Evolutionary conservation across 2,329 filamentous ascomycete genomes (phyloP).

Genomic region (Teratosphaeria epicoccoides): DNA sequence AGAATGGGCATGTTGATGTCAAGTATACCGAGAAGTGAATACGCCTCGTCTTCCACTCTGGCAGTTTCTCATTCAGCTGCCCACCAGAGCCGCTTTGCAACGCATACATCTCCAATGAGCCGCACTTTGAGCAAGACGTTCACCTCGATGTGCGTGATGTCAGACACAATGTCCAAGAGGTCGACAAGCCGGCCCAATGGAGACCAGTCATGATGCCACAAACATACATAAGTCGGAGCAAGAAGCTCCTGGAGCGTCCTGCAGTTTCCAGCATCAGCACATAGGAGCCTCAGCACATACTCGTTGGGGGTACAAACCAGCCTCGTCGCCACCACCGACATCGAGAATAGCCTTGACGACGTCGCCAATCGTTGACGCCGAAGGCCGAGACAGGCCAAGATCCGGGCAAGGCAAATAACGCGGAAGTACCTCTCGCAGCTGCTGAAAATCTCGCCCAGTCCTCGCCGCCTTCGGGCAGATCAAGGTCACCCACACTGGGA

Average conservation of each 20-base stretch:
- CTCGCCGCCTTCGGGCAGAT: no score
- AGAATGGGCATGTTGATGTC: slow-evolving; percentile 34
- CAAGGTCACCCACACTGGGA: no score
- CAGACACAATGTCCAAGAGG: slow-evolving; percentile 8
- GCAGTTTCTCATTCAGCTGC: slow-evolving; percentile 7
- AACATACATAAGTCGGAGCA: background rate
- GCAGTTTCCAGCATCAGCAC: background rate
- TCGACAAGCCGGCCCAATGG: slow-evolving; percentile 2
- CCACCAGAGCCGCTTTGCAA: slow-evolving; percentile 12
- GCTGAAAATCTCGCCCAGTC: no score
- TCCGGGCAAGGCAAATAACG: no score
- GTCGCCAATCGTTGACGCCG: no score
- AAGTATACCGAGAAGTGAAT: slow-evolving; percentile 37
- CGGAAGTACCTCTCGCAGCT: no score
- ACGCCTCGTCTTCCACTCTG: slow-evolving; percentile 33
- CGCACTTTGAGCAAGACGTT: slow-evolving; percentile 10
- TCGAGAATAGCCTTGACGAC: no score
- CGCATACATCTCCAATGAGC: background rate
- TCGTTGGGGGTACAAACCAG: background rate
- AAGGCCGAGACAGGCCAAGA: background rate
- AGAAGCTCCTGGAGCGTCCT: slow-evolving; percentile 2
- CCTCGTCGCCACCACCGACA: background rate
- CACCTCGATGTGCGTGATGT: slow-evolving; percentile 20
- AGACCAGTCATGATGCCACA: background rate
- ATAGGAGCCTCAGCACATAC: background rate